Base-by-base conservation (phyloP, 441 rosid species). In the Euphorbia celastroides region DNA sequence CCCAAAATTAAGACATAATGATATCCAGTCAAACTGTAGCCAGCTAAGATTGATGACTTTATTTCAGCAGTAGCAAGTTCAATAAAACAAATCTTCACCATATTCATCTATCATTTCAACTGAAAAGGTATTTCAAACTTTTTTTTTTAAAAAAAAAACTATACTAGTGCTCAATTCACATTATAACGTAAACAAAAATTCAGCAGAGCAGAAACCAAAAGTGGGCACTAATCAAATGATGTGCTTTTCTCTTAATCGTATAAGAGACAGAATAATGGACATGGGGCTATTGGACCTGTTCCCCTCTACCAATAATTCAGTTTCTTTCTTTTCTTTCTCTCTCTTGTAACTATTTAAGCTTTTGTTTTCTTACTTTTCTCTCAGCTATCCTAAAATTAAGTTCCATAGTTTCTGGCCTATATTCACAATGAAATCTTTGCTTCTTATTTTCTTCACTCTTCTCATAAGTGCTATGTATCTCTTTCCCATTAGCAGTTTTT, bases 271-370 rank as follows among this genome's bases (percentile, higher is more conserved):
- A 65, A 68, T 68, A 64, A 74, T 65, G 48, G 63, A 70, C 31
- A 77, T 77, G 81, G 83, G 81, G n/a, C n/a, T n/a, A 71, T 67
- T 30, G 30, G 23, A 56, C 67, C 68, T 71, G 81, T n/a, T 79
- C 67, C 70, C 72, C 68, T 64, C 72, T 17, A 63, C 65, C 74
- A 80, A 80, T 79, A 70, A 80, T 74, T 68, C 60, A 66, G 51
- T 16, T 28, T 12, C 72, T 16, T 17, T 23, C 66, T 60, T 70
- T 28, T 27, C 31, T 19, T 48, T 55, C 34, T 57, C 59, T 54
- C n/a, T 48, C 61, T 32, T 28, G 64, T 31, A 46, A 25, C 10
- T 50, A 64, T 31, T 32, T 54, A 65, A 68, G 66, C 55, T 48
- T 27, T 50, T 32, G 58, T 55, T 65, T 59, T 51, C 57, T 50